Base-by-base conservation (phyloP, 2,329 filamentous ascomycete species). In the Aureobasidium zeae region DNA sequence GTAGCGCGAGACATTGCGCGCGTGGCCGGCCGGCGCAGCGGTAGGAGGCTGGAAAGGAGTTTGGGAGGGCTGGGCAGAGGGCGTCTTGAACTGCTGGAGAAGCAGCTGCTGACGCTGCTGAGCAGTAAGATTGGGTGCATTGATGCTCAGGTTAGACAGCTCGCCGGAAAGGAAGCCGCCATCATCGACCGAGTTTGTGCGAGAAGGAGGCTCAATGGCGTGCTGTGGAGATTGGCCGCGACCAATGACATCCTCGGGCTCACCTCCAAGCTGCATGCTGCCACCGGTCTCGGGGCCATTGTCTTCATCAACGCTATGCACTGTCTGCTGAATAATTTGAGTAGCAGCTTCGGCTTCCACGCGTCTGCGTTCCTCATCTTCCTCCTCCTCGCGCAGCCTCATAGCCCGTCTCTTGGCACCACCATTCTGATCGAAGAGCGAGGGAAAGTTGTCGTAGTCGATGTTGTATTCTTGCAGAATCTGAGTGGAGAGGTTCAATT, bases 221-320 rank as follows among this genome's bases (percentile, higher is more conserved):
- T 74, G 70, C 47, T 78, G 76, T 37, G 79, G 74, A 48, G 79
- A 74, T 47, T 76, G 74, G 31, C 74, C 71, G 29, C 54, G 73
- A 73, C 34, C 61, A 49, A 59, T 58, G 5, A 76, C 73, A 52
- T 94, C 86, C 59, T 96, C 89, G 0, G 89, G 89, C 59, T 96
- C 89, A 31, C 89, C 89, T 46, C 89, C 89, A 13, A 96, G 72
- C 47, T 93, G 88, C 46, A 91, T 71, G 59, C 89, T 96, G 11
- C 84, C 85, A 52, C 83, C 83, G 48, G 57, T 57, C 62, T 91
- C 87, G 1, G 79, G 77, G 45, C 83, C 81, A 46, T 85, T 86
- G 51, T 94, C 87, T 20, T 72, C 70, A 32, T 73, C 70, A 3
- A 64, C 62, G 30, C 63, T 62, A 16, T 34, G 33, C 4, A 25